Evolutionary conservation across 2,329 filamentous ascomycete genomes (phyloP), one percentile per base, ranked within the genome.

Genomic region (Parascedosporium putredinis): DNA sequence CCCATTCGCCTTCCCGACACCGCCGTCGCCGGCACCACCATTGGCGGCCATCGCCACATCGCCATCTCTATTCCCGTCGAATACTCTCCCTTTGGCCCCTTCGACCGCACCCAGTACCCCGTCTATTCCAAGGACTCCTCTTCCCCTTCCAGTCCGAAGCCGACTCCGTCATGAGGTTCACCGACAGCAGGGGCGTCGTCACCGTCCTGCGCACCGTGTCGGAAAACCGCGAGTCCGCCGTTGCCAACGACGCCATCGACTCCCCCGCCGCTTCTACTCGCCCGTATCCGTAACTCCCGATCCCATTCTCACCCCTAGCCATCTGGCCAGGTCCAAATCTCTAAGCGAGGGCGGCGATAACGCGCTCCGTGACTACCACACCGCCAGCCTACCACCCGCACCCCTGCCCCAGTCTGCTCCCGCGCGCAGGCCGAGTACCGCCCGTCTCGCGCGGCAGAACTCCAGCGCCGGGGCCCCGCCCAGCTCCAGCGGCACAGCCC

Each of bases 21-120:
- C 22, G 76, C 76, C 10, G 67, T 81, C 12, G 72, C 74, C 3
- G 73, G 75, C 6, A 73, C 63, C 31, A 81, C 76, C 0, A 73
- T 61, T 5, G 70, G 66, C 2, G 78, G 78, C 1, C 67, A 77
- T 57, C 68, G 74, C 4, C 74, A 81, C 55, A 80, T 82, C 54
- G 75, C 77, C 51, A 81, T 81, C 47, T 79, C 77, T 0, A 79
- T 81, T 42, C 78, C 78, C 1, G 52, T 73, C 10, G 69, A 77
- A 54, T 64, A 75, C 51, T 70, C 68, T 4, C 68, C 74, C 20
- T 62, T 73, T 40, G 66, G 64, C 2, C 54, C 58, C 5, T 53
- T 53, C 40, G 51, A 50, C 38, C 24, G 24, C 16, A 42, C 47
- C 9, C 47, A 49, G 36, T 49, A 49, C 16, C 47, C 47, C 24